Evolutionary conservation across 2,329 filamentous ascomycete species (phyloP), one percentile per base, ranked within the genome.

Genomic region (Xylariaceae sp.): DNA sequence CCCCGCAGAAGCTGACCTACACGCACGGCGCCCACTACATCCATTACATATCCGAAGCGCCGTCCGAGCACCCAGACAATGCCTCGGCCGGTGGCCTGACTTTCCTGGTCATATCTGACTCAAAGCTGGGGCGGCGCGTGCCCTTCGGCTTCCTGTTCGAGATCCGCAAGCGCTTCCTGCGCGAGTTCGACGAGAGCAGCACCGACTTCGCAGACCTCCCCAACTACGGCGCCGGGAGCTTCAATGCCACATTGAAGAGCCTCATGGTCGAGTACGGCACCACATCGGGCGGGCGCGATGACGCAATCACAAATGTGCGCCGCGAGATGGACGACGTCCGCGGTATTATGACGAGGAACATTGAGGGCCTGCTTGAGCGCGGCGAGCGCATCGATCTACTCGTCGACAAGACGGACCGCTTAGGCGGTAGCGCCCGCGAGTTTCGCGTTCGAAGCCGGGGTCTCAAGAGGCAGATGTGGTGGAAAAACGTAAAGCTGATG

Each of bases 401-500:
- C 45, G 91, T 99, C 27, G 91, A 97, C 71, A 96, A 99, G 83
- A 99, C 95, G 47, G 92, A 96, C 70, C 80, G 91, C 43, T 73
- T 99, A 40, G 94, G 92, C 11, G 89, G 89, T 31, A 94, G 85
- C 70, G 91, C 94, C 51, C 80, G 86, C 64, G 94, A 99, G 70
- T 99, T 99, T 69, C 79, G 94, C 50, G 86, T 97, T 19, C 80
- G 92, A 63, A 95, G 88, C 70, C 78, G 91, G 30, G 91, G 90
- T 1, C 72, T 99, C 64, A 88, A 94, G 75, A 81, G 95, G 68
- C 82, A 87, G 73, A 97, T 99, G 94, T 99, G 94, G 94, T 97
- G 92, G 92, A 97, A 97, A 85, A 97, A 99, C 71, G 81, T 95
- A 45, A 95, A 95, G 76, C 74, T 99, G 63, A 96, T 97, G 91